Percentiles rank a stretch among this genome's conserved stretches.
These are phyloP conservation scores for Fraxinus angustifolia DNA, from an alignment of 305 asterid genomes.

Conservation along the genomic window DNA sequence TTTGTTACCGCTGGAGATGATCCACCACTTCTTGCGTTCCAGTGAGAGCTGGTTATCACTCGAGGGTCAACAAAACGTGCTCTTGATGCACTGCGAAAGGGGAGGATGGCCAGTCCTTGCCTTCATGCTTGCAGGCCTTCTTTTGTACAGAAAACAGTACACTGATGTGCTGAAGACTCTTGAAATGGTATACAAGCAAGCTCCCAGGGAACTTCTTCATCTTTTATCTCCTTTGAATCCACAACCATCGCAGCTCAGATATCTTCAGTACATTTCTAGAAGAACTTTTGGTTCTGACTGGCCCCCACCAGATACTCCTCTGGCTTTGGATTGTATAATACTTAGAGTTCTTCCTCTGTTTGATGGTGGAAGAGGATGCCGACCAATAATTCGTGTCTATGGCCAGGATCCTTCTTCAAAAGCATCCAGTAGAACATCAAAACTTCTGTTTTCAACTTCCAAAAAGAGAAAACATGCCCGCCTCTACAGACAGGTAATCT, in stretches of 20 bases:
- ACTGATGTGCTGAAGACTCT: constrained; percentile 91
- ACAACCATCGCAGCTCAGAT: constrained; percentile 94
- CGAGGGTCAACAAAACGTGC: constrained; percentile 96
- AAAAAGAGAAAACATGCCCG: constrained; percentile 53
- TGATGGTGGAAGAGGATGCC: constrained; percentile 79
- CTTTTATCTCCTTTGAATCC: constrained; percentile 91
- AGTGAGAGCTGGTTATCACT: constrained; percentile 99
- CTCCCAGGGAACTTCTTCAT: constrained; percentile 94
- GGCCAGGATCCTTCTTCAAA: constrained; percentile 89
- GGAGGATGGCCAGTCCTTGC: constrained; percentile 99
- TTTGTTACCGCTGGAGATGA: constrained; percentile 87
- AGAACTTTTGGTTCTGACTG: constrained; percentile 79
- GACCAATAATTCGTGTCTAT: constrained; percentile 84
- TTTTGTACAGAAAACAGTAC: constrained; percentile 86
- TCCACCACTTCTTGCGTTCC: constrained; percentile 90
- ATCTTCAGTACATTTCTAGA: constrained; percentile 88
- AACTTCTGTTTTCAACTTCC: constrained; percentile 74
- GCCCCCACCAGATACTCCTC: constrained; percentile 89
- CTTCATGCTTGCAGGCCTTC: constrained; percentile 98
- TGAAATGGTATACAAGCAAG: constrained; percentile 97
- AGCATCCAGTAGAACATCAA: constrained; percentile 75
- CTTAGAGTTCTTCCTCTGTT: constrained; percentile 68
- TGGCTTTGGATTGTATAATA: constrained; percentile 73
- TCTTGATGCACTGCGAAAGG: constrained; percentile 93
- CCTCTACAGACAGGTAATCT: constrained; percentile 65